phyloP scores from a whole-genome alignment of 257 asterid species.

The Datura wrightii region DNA sequence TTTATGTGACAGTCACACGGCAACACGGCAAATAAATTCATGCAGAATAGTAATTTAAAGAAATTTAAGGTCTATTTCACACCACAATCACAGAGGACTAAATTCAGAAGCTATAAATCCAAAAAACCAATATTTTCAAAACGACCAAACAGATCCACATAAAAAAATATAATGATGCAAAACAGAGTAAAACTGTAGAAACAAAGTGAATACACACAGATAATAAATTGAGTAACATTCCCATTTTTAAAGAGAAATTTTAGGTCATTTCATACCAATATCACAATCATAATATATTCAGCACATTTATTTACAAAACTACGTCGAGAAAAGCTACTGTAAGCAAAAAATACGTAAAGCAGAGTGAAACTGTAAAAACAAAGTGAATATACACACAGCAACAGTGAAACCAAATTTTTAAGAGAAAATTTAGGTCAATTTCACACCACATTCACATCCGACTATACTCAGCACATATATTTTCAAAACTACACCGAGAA shows the following conservation, averaged over 20 bases:
- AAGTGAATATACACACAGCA: background rate
- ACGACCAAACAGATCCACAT: no score
- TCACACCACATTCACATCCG: background rate
- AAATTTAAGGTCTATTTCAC: conserved; percentile 31
- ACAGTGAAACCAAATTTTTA: background rate
- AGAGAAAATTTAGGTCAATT: background rate
- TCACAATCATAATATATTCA: no score
- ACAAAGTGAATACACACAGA: no score
- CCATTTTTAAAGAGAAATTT: no score
- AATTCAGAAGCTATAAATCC: background rate
- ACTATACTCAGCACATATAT: background rate
- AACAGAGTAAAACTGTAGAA: no score
- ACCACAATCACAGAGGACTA: background rate
- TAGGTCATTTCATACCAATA: no score
- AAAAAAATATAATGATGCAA: no score
- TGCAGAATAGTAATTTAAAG: background rate
- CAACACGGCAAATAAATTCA: background rate
- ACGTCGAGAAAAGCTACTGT: background rate
- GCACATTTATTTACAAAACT: background rate
- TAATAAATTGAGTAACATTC: no score
- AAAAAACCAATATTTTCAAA: background rate
- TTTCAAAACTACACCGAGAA: conserved; percentile 27
- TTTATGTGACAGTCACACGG: no score
- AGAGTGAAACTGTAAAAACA: conserved; percentile 26
- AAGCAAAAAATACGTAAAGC: background rate